A percentile compares a stretch with the other conserved stretches of the same genome.
Conservation (phyloP, 108 stramenopile species). For the Nannochloropsis gaditana region DNA sequence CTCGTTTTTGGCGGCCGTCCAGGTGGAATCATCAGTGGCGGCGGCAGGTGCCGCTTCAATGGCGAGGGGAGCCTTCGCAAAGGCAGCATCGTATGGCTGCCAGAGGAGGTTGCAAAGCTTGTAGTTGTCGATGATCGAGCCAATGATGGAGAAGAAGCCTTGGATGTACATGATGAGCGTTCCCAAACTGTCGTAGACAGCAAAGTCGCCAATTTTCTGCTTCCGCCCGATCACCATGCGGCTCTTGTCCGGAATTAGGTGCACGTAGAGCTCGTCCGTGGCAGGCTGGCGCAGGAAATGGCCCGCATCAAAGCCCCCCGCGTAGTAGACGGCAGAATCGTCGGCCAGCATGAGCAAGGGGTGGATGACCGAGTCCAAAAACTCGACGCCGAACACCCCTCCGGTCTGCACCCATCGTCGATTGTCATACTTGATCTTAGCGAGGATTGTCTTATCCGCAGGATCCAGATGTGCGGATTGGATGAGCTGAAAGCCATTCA, state of each 20-base stretch:
- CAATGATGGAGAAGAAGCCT: slow-evolving; percentile 14
- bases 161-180: neutral
- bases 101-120: neutral
- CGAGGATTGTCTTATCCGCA: neutral
- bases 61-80: neutral
- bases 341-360: neutral
- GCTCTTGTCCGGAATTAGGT: neutral
- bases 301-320: neutral
- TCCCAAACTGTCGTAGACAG: neutral
- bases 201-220: neutral
- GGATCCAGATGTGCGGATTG: neutral
- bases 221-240: slow-evolving; percentile 2
- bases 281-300: neutral
- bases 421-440: slow-evolving; percentile 16
- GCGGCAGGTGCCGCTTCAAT: neutral
- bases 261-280: neutral
- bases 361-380: neutral
- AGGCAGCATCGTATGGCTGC: slow-evolving; percentile 5
- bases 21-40: neutral
- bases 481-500: neutral
- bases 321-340: slow-evolving; percentile 7
- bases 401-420: neutral
- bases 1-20: neutral
- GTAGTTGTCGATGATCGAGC: slow-evolving; percentile 11
- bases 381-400: neutral